Base-by-base conservation (phyloP, 163 green algal species). In the Scenedesmus sp. region DNA sequence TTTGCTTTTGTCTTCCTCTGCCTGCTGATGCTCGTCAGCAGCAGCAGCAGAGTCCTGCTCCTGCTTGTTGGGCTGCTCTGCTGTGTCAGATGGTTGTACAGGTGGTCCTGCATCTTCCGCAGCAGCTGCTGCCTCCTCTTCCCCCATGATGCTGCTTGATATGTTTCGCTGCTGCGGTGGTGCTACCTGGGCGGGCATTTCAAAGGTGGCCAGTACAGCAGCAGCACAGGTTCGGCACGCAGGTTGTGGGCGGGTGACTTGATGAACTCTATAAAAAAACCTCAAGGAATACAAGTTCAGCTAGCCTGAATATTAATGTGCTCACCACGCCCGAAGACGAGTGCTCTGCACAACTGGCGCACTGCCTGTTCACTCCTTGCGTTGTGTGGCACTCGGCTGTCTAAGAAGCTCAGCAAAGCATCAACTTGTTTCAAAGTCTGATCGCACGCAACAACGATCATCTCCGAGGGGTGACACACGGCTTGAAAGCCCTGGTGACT, bases 401-500 rank as follows among this genome's bases (percentile, higher is more conserved):
- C 34, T 46, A 46, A 46, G 34, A 46, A 1, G 34, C 34, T 46
- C 34, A 46, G 34, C 34, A 46, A 46, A 46, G 34, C 34, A 46
- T 46, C 34, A 46, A 46, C 34, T 46, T 46, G 34, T 46, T 46
- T 46, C 34, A 46, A 46, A 46, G 34, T 46, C 34, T 46, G 34
- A 46, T 46, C 34, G 34, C 34, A 46, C 34, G 34, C 34, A 46
- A 46, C 34, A 46, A 46, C 34, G 34, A 46, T 46, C 34, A 46
- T 46, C 34, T 46, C 34, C 34, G 34, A 52, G 23, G 70, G 13
- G 70, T 79, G 70, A 79, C 70, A 79, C 5, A 13, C 70, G 34
- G 16, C 70, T 79, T 79, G 10, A 79, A 12, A 79, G 70, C 70
- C 70, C 70, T 79, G 70, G 70, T 79, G 70, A 79, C 70, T 79